These are phyloP conservation scores for Spatholobus suberectus DNA, from an alignment of 306 rosid genomes.

Conservation along the genomic window DNA sequence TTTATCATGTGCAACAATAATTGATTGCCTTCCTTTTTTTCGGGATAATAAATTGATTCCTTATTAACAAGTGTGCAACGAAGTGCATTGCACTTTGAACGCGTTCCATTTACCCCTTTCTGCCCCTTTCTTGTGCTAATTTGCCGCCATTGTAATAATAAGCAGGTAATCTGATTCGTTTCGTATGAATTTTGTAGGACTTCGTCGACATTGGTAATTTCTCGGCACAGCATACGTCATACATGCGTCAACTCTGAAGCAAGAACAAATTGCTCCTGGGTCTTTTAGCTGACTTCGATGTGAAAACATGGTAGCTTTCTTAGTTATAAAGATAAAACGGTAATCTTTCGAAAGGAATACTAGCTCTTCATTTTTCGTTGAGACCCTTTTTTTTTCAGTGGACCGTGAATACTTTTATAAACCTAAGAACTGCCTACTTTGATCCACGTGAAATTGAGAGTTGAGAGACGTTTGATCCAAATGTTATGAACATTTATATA, in stretches of 20 bases:
- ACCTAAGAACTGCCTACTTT: background rate
- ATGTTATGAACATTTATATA: slow-evolving; percentile 31
- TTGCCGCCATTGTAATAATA: background rate
- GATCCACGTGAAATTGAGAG: background rate
- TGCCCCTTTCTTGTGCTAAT: background rate
- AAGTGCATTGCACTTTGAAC: background rate
- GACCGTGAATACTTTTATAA: background rate
- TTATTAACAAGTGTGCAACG: background rate
- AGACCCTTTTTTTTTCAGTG: background rate
- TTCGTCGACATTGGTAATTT: background rate
- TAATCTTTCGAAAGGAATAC: background rate
- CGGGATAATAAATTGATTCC: background rate
- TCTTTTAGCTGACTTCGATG: background rate
- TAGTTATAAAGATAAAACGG: background rate
- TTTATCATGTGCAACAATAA: background rate
- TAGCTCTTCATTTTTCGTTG: background rate
- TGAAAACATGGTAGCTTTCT: background rate
- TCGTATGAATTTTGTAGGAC: background rate
- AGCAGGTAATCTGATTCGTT: background rate
- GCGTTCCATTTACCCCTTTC: background rate
- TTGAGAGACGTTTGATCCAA: background rate
- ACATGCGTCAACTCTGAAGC: too few species aligned
- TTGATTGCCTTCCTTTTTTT: background rate
- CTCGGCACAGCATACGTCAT: too few species aligned
- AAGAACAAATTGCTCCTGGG: background rate